phyloP scores from a whole-genome alignment of 495 filamentous ascomycete genomes.

The Hypoxylon rickii region DNA sequence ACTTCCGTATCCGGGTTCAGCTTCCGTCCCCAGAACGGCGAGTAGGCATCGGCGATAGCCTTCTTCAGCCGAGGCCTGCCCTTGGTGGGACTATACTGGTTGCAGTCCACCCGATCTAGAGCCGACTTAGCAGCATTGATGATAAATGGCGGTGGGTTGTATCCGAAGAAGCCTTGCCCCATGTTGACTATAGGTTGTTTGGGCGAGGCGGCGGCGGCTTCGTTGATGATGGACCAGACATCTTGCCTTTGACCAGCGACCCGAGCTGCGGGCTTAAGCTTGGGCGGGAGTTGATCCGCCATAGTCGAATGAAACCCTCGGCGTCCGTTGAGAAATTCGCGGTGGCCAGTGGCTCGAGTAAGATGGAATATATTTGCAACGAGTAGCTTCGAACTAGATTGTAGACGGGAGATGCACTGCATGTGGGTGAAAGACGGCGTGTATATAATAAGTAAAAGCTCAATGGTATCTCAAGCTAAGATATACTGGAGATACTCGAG shows the following conservation, averaged over 20 bases:
- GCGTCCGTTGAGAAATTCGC: background rate
- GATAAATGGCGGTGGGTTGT: conserved; percentile 93
- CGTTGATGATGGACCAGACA: conserved; percentile 98
- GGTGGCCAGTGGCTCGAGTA: background rate
- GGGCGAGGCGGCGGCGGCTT: conserved; percentile 79
- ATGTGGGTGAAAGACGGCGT: conserved; percentile 3
- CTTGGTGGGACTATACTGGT: conserved; percentile 96
- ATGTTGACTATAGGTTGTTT: conserved; percentile 93
- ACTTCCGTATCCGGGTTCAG: conserved; percentile 90
- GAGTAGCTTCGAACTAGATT: conserved; percentile 12
- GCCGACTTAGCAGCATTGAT: conserved; percentile 88
- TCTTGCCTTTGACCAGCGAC: conserved; percentile 85
- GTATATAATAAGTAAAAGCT: background rate
- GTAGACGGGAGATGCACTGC: conserved; percentile 19
- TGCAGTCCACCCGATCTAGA: conserved; percentile 92
- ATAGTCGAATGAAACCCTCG: conserved; percentile 38
- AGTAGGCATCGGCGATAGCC: conserved; percentile 88
- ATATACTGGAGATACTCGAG: too few relatives aligned
- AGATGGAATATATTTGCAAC: conserved; percentile 1
- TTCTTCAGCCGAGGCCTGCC: conserved; percentile 88
- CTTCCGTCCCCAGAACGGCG: conserved; percentile 76
- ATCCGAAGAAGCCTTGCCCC: conserved; percentile 97
- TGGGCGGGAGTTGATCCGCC: conserved; percentile 34
- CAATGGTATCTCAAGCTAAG: conserved; percentile 15
- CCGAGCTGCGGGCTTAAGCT: conserved; percentile 70